Evolutionary conservation across 2,329 filamentous ascomycete species (phyloP).

Genomic region (Metarhizium sp.): DNA sequence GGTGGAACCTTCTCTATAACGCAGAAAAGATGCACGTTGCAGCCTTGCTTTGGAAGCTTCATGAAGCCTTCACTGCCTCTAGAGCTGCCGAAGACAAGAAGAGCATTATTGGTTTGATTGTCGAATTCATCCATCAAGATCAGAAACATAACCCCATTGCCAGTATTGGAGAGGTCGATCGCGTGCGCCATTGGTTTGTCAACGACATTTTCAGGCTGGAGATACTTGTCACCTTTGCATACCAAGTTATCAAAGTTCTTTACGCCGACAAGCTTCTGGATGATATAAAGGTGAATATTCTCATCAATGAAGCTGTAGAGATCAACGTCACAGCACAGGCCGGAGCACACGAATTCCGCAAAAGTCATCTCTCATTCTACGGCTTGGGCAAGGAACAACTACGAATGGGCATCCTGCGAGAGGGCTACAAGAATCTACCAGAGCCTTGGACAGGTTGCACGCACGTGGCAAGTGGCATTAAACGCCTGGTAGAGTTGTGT

Average conservation of each 20-base stretch:
- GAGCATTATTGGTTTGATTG: constrained; percentile 63
- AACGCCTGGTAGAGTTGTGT: constrained; percentile 49
- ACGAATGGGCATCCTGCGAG: constrained; percentile 51
- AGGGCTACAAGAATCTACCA: constrained; percentile 59
- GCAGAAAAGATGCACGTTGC: constrained; percentile 86
- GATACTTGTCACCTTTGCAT: constrained; percentile 69
- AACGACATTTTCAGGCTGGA: constrained; percentile 65
- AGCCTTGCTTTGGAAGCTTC: constrained; percentile 67
- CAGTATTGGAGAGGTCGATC: constrained; percentile 63
- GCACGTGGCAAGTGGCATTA: constrained; percentile 51
- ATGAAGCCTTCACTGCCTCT: constrained; percentile 58
- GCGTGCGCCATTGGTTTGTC: constrained; percentile 79
- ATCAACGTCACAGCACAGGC: constrained; percentile 48
- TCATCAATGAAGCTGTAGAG: constrained; percentile 58
- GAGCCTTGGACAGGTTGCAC: constrained; percentile 78
- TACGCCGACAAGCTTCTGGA: constrained; percentile 53
- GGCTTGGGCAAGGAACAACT: constrained; percentile 61
- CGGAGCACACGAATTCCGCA: constrained; percentile 62
- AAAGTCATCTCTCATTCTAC: constrained; percentile 59
- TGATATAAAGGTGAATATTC: constrained; percentile 40
- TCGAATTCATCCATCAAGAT: constrained; percentile 66
- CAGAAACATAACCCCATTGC: constrained; percentile 60
- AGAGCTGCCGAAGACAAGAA: constrained; percentile 53
- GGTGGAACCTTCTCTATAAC: constrained; percentile 78
- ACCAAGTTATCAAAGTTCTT: constrained; percentile 64